Conservation (phyloP, 148 eudicot genomes). For the Fagopyrum tataricum region DNA sequence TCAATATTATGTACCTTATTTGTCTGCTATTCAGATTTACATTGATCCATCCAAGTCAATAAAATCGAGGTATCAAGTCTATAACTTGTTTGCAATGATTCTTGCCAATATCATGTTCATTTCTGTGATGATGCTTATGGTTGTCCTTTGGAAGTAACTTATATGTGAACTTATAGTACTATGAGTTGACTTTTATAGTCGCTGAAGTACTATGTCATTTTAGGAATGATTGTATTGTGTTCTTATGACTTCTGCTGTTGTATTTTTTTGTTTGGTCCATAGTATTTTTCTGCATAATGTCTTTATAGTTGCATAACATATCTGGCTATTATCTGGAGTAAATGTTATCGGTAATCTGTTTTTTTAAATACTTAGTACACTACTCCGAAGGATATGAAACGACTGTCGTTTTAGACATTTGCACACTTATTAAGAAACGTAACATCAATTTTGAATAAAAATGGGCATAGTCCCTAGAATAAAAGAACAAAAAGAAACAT, state of each 20-base stretch:
- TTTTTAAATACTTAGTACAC: neutral
- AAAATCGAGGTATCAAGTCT: conserved; percentile 22
- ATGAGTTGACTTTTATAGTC: neutral
- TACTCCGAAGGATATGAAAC: too few relatives aligned
- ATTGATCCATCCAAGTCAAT: conserved; percentile 15
- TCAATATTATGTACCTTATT: conserved; percentile 34
- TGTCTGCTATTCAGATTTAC: conserved; percentile 27
- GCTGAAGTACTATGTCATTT: neutral
- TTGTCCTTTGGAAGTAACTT: neutral
- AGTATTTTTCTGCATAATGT: neutral
- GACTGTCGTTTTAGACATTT: too few relatives aligned
- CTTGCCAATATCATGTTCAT: neutral
- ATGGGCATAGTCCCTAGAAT: too few relatives aligned
- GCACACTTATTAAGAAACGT: too few relatives aligned
- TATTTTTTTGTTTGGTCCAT: neutral
- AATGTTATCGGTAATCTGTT: neutral
- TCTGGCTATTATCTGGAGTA: neutral
- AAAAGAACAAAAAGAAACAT: too few relatives aligned
- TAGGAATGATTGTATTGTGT: neutral
- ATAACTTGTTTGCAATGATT: neutral
- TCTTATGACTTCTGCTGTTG: neutral
- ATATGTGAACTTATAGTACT: neutral
- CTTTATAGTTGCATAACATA: neutral
- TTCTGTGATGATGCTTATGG: neutral
- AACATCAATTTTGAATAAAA: too few relatives aligned